phyloP scores from a whole-genome alignment of 257 asterid genomes.

The Solanum sitiens region DNA sequence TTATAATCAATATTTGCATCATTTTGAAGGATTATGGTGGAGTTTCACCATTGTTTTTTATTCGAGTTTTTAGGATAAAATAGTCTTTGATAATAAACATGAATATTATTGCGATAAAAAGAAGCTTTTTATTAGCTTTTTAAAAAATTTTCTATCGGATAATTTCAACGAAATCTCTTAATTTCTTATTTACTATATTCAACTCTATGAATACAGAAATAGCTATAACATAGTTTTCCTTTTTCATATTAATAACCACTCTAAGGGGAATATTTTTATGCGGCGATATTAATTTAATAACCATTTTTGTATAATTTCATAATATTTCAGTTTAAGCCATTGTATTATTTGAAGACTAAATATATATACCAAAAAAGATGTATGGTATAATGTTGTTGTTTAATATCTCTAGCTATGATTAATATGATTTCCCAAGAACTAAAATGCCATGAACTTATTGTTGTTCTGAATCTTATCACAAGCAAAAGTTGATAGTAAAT shows the following conservation, averaged over 20 bases:
- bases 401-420: neutral
- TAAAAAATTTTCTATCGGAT: fast-evolving
- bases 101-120: neutral
- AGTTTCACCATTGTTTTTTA: neutral
- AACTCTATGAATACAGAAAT: neutral
- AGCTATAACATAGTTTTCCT: neutral
- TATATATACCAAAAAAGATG: neutral
- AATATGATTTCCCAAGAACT: neutral
- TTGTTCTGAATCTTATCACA: neutral
- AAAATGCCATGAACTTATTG: neutral
- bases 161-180: too few species aligned
- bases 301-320: neutral
- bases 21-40: neutral
- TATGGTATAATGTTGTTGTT: neutral
- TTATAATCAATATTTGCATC: neutral
- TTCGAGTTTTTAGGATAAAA: neutral
- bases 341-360: neutral
- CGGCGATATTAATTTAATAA: neutral
- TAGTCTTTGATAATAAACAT: neutral
- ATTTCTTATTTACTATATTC: neutral
- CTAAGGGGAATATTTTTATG: neutral
- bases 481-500: neutral
- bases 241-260: neutral
- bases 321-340: neutral
- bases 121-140: neutral